Evolutionary conservation across 1,284 basidiomycete species (phyloP).

Genomic region (Stereum hirsutum): DNA sequence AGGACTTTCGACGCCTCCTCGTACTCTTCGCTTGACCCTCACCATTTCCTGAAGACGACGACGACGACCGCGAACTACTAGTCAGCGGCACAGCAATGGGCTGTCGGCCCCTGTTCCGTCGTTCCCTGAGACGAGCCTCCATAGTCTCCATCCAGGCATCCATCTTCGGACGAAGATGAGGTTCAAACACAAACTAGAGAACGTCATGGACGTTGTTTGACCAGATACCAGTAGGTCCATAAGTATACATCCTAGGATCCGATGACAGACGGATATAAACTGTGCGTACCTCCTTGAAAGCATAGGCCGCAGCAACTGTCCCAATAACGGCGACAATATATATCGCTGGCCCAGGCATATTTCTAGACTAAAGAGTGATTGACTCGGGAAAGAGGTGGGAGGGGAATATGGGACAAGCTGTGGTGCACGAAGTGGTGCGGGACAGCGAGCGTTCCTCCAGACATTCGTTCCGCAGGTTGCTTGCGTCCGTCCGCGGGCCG

Average conservation of each 20-base stretch:
- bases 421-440: too few relatives aligned
- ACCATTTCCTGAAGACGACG: constrained; percentile 11
- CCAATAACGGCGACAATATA: constrained; percentile 21
- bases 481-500: too few relatives aligned
- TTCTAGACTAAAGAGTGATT: not conserved
- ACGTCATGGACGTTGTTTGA: not conserved
- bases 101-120: constrained; percentile 12
- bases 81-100: constrained; percentile 13
- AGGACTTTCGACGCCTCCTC: constrained; percentile 8
- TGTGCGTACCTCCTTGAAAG: constrained; percentile 22
- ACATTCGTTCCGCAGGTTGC: too few relatives aligned
- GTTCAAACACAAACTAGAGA: constrained; percentile 50
- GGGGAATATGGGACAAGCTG: not conserved
- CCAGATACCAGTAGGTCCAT: not conserved
- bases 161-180: constrained; percentile 46
- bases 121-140: constrained; percentile 27
- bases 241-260: not conserved
- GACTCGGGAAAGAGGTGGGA: not conserved
- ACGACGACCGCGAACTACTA: constrained; percentile 7
- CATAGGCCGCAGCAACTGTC: constrained; percentile 17
- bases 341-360: constrained; percentile 25
- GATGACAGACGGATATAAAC: not conserved
- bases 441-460: too few relatives aligned
- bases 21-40: constrained; percentile 11
- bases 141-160: constrained; percentile 43